Conservation (phyloP, 768 basidiomycete species). For the Lyophyllum semitale region DNA sequence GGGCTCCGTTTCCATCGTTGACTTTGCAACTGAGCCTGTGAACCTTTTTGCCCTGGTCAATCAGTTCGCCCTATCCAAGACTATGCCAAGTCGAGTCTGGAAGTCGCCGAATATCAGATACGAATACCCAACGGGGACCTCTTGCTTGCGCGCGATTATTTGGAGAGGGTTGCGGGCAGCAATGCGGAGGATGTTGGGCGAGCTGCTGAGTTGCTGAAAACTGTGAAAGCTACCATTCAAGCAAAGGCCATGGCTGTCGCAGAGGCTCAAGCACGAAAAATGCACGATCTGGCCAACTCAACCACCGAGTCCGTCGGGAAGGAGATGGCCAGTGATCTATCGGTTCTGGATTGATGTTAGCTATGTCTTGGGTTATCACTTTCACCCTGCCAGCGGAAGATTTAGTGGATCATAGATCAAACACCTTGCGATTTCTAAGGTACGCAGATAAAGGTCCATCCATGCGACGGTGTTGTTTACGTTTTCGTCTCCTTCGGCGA, state of each 20-base stretch:
- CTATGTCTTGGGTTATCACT: too few relatives aligned
- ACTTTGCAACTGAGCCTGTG: conserved; percentile 22
- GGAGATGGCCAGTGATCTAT: conserved; percentile 6
- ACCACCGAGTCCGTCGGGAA: neutral
- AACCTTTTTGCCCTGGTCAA: conserved; percentile 20
- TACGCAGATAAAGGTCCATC: too few relatives aligned
- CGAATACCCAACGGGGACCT: conserved; percentile 62
- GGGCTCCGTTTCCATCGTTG: conserved; percentile 16
- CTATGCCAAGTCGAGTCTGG: conserved; percentile 82
- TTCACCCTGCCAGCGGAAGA: too few relatives aligned
- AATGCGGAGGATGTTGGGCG: conserved; percentile 81
- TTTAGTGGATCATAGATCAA: too few relatives aligned
- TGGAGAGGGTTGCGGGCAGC: conserved; percentile 73
- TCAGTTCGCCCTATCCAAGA: conserved; percentile 72
- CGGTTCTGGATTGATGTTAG: neutral
- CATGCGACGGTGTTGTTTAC: too few relatives aligned
- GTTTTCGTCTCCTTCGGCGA: too few relatives aligned
- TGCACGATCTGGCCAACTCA: neutral
- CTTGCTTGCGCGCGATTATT: conserved; percentile 68
- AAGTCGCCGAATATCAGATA: conserved; percentile 81
- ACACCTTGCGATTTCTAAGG: neutral
- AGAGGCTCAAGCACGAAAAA: conserved; percentile 14
- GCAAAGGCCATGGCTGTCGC: conserved; percentile 21
- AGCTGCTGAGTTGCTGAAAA: conserved; percentile 73
- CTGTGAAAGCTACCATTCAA: conserved; percentile 42